Evolutionary conservation across 202 grass and related monocot genomes (phyloP), one percentile per base, ranked within the genome.

Genomic region (Saccharum hybrid): DNA sequence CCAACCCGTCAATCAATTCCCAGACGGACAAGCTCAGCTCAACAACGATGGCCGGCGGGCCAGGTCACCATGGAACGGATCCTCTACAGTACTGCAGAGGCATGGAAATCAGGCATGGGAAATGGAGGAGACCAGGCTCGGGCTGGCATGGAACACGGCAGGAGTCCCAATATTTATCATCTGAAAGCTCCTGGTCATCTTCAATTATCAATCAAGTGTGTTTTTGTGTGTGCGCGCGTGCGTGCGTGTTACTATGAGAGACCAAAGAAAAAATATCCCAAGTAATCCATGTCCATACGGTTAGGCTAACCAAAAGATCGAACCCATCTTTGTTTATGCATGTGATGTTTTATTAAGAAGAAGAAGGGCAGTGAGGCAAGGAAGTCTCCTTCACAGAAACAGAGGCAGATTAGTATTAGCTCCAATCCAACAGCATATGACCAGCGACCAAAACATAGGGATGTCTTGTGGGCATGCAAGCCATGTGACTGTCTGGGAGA

Each of bases 281-380:
- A 3, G 79, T 52, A 10, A 86, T 74, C 79, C 79, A 64, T 75
- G 68, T 26, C 84, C 84, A 74, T 83, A 82, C 59, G 72, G 59
- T 77, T 71, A 48, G 82, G 78, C 82, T 78, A 85, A 82, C 65
- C 71, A 15, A 69, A 76, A 36, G 5, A 70, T 28, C 60, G 5
- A 26, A 40, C 38, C 63, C 78, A 40, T 11, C 69, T 40, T 26
- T 78, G 14, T 64, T 39, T n/a, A 70, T 68, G 28, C 34, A 6
- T 33, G 37, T n/a, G 14, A 76, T 54, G 28, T 13, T 59, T 13
- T 38, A 6, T 42, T 28, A 33, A 37, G 18, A 52, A 8, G 51
- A 14, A 1, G 10, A 11, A 2, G 19, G 52, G 3, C 31, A n/a
- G 71, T 19, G 61, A 8, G 28, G 22, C 1, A 63, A 62, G 68